Evolutionary conservation across 2,329 filamentous ascomycete species (phyloP), one percentile per base, ranked within the genome.

Genomic region (Dactylonectria macrodidyma): DNA sequence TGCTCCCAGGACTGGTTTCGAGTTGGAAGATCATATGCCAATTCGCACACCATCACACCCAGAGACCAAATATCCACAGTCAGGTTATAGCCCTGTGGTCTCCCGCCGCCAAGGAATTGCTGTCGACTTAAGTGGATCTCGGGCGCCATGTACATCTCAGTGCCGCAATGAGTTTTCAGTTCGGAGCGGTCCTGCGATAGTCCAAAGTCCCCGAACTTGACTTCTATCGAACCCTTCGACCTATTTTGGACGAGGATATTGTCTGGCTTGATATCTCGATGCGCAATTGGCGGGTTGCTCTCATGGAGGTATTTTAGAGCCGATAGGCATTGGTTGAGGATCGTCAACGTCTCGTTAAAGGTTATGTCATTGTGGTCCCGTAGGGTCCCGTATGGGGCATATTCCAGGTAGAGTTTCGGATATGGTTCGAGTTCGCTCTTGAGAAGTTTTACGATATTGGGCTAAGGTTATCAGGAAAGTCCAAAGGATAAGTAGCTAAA

Each of bases 11-110:
- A 19, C 19, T 19, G 19, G 19, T 19, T 19, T 19, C 19, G 19
- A 19, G 19, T 19, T 19, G 19, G 19, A 19, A 19, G 66, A 16
- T 59, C 65, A 65, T 47, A 65, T 24, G 41, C 1, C 24, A 73
- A 46, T 55, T 72, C 59, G 36, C 19, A 72, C 19, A 41, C 66
- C 3, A 97, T 94, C 2, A 97, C 94, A 12, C 95, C 95, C 2
- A 97, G 87, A 3, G 94, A 97, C 95, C 95, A 97, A 44, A 97
- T 87, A 79, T 98, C 95, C 16, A 97, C 95, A 6, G 93, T 93
- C 74, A 92, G 91, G 56, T 93, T 96, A 82, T 98, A 98, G 77
- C 93, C 90, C 3, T 97, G 41, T 22, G 5, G 5, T 12, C 44
- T 30, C 1, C 24, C 16, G 7, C 26, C 22, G 26, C 2, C 0